A percentile compares a stretch with the other conserved stretches of the same genome.
phyloP scores from a whole-genome alignment of 2,329 filamentous ascomycete genomes.

The Aspergillus sp. region DNA sequence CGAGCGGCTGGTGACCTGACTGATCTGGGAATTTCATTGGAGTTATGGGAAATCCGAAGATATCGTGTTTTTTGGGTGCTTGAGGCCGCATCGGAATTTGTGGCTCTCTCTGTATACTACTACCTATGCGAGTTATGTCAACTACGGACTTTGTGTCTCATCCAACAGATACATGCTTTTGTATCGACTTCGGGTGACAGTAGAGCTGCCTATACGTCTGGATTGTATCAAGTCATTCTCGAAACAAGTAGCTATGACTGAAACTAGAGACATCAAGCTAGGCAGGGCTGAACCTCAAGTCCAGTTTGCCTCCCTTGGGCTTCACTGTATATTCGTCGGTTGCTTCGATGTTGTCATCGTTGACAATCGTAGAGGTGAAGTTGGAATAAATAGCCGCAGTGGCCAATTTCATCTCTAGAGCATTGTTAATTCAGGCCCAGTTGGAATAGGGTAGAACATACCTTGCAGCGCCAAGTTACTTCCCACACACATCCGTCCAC shows the following conservation, averaged over 20 bases:
- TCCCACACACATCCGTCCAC: slow-evolving; percentile 42
- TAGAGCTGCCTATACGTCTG: too few relatives aligned
- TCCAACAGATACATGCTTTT: too few relatives aligned
- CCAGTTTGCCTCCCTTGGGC: slow-evolving; percentile 49
- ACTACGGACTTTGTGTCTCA: too few relatives aligned
- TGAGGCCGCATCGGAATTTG: too few relatives aligned
- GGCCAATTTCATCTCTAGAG: slow-evolving; percentile 61
- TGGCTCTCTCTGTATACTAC: too few relatives aligned
- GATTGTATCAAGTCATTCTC: not conserved
- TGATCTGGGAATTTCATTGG: slow-evolving; percentile 9
- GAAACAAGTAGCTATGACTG: not conserved
- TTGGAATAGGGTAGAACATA: slow-evolving; percentile 12
- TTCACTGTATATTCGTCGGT: slow-evolving; percentile 56
- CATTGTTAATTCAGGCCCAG: slow-evolving; percentile 2
- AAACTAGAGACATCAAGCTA: slow-evolving; percentile 1
- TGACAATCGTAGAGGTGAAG: slow-evolving; percentile 50
- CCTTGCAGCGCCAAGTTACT: slow-evolving; percentile 41
- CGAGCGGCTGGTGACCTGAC: not conserved
- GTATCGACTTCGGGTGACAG: too few relatives aligned
- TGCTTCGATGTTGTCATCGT: slow-evolving; percentile 56
- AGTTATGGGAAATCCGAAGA: slow-evolving; percentile 7
- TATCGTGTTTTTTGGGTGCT: too few relatives aligned
- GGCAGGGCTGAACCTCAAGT: slow-evolving; percentile 44
- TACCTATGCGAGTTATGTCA: too few relatives aligned
- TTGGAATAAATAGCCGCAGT: slow-evolving; percentile 62